Evolutionary conservation across 768 basidiomycete genomes (phyloP).

Genomic region (Paxillus involutus): DNA sequence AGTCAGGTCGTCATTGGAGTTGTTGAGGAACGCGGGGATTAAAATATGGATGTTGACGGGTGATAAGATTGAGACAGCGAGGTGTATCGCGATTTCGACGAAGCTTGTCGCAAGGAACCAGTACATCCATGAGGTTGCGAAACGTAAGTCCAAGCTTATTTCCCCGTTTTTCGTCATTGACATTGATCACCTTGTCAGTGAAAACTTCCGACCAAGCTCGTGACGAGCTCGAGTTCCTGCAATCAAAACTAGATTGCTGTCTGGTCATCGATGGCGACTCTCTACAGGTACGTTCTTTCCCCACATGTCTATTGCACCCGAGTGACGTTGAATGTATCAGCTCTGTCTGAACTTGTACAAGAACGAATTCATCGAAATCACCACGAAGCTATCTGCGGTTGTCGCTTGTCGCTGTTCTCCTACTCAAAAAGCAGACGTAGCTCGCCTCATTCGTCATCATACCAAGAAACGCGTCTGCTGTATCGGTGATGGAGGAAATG

Average conservation of each 20-base stretch:
- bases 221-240: conserved; percentile 89
- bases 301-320: background rate
- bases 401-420: conserved; percentile 98
- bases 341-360: conserved; percentile 89
- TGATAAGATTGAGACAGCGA: conserved; percentile 98
- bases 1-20: conserved; percentile 89
- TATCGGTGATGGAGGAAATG: conserved; percentile 98
- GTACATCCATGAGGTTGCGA: conserved; percentile 96
- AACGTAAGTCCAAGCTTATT: conserved; percentile 48
- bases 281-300: conserved; percentile 61
- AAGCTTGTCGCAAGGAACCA: conserved; percentile 95
- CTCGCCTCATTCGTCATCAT: conserved; percentile 83
- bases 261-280: conserved; percentile 98
- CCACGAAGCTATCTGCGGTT: conserved; percentile 93
- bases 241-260: conserved; percentile 95
- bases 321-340: conserved; percentile 37
- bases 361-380: conserved; percentile 93
- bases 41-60: conserved; percentile 99
- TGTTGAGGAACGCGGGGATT: conserved; percentile 92
- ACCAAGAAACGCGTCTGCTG: conserved; percentile 97
- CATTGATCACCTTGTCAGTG: conserved; percentile 49
- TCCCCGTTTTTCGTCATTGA: background rate
- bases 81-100: conserved; percentile 96
- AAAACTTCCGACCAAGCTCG: conserved; percentile 80
- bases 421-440: conserved; percentile 98